A percentile compares a stretch with the other conserved stretches of the same genome.
Evolutionary conservation across 345 rosid genomes (phyloP).

Genomic region (Capsella bursapastoris): DNA sequence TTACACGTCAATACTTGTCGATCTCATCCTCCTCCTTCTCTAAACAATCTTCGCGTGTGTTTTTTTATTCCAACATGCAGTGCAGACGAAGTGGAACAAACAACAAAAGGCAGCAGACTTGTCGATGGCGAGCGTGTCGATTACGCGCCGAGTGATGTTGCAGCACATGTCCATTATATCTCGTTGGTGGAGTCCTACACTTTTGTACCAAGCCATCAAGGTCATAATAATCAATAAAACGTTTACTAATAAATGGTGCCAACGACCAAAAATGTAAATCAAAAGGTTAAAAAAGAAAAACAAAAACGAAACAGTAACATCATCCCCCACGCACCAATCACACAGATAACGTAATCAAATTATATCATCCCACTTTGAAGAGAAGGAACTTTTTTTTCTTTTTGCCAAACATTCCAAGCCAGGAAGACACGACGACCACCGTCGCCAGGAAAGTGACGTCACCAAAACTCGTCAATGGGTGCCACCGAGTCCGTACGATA

Average conservation of each 20-base stretch:
- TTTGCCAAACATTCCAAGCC: conserved; percentile 33
- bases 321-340: conserved; percentile 25
- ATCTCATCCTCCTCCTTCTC: neutral
- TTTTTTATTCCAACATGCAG: conserved; percentile 19
- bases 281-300: neutral
- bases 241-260: conserved; percentile 5
- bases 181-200: conserved; percentile 17
- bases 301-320: conserved; percentile 36
- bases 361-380: neutral
- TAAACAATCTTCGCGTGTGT: conserved; percentile 39
- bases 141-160: neutral
- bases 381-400: conserved; percentile 17
- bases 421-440: conserved; percentile 39
- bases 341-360: conserved; percentile 31
- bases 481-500: conserved; percentile 54
- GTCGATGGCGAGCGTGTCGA: conserved; percentile 12
- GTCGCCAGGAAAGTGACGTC: conserved; percentile 50
- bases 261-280: conserved; percentile 14
- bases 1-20: conserved; percentile 38
- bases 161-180: conserved; percentile 23
- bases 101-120: conserved; percentile 13
- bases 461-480: conserved; percentile 50
- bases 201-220: conserved; percentile 8
- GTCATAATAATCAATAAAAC: neutral
- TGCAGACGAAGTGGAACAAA: conserved; percentile 13